Evolutionary conservation across 257 asterid species (phyloP).

Genomic region (Eucommia ulmoides): DNA sequence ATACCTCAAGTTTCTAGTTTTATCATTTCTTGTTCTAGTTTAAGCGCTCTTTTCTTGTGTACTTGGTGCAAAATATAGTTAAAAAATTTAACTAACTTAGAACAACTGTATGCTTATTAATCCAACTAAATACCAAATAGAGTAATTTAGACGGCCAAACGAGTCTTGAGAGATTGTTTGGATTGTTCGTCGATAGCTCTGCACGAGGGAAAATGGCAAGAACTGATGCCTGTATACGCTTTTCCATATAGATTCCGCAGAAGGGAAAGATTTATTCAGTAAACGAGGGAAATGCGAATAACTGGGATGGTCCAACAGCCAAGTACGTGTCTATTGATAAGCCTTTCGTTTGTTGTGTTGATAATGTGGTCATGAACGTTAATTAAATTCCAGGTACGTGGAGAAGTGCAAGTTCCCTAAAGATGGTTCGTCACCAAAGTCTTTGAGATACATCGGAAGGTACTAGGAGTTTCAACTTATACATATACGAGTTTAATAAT

Average conservation of each 20-base stretch:
- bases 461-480: slow-evolving; percentile 13
- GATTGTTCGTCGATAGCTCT: too few relatives aligned
- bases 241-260: slow-evolving; percentile 64
- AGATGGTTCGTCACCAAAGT: slow-evolving; percentile 89
- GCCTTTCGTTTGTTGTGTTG: neutral
- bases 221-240: neutral
- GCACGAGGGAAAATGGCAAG: too few relatives aligned
- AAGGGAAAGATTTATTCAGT: slow-evolving; percentile 87
- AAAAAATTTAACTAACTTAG: neutral
- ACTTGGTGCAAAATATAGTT: neutral
- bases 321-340: slow-evolving; percentile 30
- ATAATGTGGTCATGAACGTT: slow-evolving; percentile 4
- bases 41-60: too few relatives aligned
- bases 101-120: neutral
- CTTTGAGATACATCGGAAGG: slow-evolving; percentile 96
- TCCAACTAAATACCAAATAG: neutral
- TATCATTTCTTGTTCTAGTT: too few relatives aligned
- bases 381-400: slow-evolving; percentile 44
- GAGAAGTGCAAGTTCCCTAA: slow-evolving; percentile 79
- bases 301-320: slow-evolving; percentile 87
- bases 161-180: too few relatives aligned
- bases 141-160: neutral
- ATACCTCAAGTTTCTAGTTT: too few relatives aligned
- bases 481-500: too few relatives aligned
- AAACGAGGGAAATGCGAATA: slow-evolving; percentile 89